These are phyloP conservation scores for Nemania serpens DNA, from an alignment of 2,329 filamentous ascomycete species.

Conservation along the genomic window DNA sequence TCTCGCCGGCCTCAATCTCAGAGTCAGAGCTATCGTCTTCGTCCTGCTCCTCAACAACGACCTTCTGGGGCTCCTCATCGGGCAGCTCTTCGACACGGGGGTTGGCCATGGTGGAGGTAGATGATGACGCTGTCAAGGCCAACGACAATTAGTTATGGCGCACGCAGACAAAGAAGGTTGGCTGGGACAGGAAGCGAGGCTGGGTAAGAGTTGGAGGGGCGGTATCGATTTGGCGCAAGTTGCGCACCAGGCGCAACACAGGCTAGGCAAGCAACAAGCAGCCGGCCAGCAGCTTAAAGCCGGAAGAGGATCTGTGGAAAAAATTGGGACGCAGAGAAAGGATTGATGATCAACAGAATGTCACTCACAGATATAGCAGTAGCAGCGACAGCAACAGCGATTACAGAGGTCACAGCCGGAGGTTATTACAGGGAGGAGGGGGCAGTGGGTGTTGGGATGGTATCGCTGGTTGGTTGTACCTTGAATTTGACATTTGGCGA, in stretches of 20 bases:
- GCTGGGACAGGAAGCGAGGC: conserved; percentile 19
- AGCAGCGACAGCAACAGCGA: conserved; percentile 6
- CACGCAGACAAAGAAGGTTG: conserved; percentile 14
- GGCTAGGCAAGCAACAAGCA: neutral
- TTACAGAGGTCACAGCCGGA: conserved; percentile 3
- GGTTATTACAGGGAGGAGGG: conserved; percentile 23
- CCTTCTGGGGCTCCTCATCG: conserved; percentile 85
- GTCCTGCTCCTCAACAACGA: conserved; percentile 74
- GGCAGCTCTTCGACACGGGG: conserved; percentile 97
- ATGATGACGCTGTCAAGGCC: conserved; percentile 4
- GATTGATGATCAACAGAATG: neutral
- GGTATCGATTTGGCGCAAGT: conserved; percentile 16
- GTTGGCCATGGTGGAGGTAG: conserved; percentile 74
- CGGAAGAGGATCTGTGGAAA: neutral
- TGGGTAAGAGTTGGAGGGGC: conserved; percentile 8
- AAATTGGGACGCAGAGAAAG: no score
- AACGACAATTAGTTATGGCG: conserved; percentile 8
- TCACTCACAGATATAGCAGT: conserved; percentile 15
- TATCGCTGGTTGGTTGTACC: conserved; percentile 17
- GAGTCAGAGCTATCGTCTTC: conserved; percentile 73
- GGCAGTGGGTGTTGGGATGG: conserved; percentile 14
- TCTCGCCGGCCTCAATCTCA: conserved; percentile 73
- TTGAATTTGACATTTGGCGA: conserved; percentile 31
- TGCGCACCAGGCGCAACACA: neutral
- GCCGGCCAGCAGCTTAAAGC: neutral